A percentile compares a stretch with the other conserved stretches of the same genome.
Evolutionary conservation across 2,329 filamentous ascomycete species (phyloP).

Genomic region (Fusarium falciforme): DNA sequence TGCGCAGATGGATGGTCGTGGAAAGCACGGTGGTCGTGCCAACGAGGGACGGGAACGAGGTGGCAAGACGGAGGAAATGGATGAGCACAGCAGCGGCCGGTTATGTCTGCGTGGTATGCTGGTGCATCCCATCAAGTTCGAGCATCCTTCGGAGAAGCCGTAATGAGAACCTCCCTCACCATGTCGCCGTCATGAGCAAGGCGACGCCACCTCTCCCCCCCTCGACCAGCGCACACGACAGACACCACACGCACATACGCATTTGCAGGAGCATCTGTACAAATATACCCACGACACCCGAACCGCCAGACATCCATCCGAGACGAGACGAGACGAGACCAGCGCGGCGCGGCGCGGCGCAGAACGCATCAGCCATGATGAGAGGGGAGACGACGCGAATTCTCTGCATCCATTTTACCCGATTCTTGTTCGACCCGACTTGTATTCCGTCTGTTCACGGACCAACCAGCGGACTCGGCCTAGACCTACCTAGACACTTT

Average conservation of each 20-base stretch:
- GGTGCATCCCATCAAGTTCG: slow-evolving; percentile 82
- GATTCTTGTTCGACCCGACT: slow-evolving; percentile 35
- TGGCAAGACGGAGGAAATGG: slow-evolving; percentile 63
- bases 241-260: slow-evolving; percentile 45
- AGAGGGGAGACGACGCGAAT: slow-evolving; percentile 39
- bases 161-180: slow-evolving; percentile 20
- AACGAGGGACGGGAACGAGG: slow-evolving; percentile 61
- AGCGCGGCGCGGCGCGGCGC: not conserved
- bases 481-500: slow-evolving; percentile 46
- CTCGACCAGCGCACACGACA: slow-evolving; percentile 42
- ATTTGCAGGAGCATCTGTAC: slow-evolving; percentile 46
- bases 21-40: slow-evolving; percentile 60
- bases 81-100: slow-evolving; percentile 64
- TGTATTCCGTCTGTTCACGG: slow-evolving; percentile 40
- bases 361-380: slow-evolving; percentile 14
- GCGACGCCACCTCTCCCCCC: slow-evolving; percentile 34
- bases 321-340: slow-evolving; percentile 29
- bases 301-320: slow-evolving; percentile 40
- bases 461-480: slow-evolving; percentile 40
- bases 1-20: slow-evolving; percentile 63
- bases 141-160: slow-evolving; percentile 60
- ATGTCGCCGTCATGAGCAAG: slow-evolving; percentile 45
- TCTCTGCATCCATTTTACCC: slow-evolving; percentile 38
- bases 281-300: slow-evolving; percentile 46
- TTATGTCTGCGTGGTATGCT: slow-evolving; percentile 85